Evolutionary conservation across 495 filamentous ascomycete species (phyloP).

Genomic region (Massariosphaeria phaeospora): DNA sequence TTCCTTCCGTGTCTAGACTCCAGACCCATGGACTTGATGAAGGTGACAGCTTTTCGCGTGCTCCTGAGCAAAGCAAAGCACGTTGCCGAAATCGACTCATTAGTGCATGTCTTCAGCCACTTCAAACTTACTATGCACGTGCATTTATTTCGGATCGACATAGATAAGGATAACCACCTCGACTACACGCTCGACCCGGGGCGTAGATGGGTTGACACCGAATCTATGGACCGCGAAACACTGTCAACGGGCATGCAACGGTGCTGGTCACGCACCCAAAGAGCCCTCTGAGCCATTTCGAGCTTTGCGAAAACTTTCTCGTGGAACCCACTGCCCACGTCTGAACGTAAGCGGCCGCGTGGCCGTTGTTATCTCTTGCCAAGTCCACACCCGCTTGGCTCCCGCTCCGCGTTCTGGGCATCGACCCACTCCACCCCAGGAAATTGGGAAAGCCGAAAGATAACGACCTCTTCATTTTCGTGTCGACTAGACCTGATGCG

Average conservation of each 20-base stretch:
- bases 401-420: constrained; percentile 20
- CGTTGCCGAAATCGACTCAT: constrained; percentile 9
- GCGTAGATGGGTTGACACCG: constrained; percentile 26
- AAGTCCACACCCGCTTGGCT: constrained; percentile 3
- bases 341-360: too few species aligned
- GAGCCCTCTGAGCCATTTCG: background rate
- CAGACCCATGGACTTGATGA: too few species aligned
- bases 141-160: background rate
- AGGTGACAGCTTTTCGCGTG: background rate
- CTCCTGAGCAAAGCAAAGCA: constrained; percentile 1
- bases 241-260: constrained; percentile 30
- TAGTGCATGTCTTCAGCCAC: constrained; percentile 25
- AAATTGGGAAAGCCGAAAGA: constrained; percentile 7
- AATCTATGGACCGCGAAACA: constrained; percentile 22
- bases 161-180: background rate
- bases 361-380: constrained; percentile 14
- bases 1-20: constrained; percentile 6
- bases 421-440: constrained; percentile 13
- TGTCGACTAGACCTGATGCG: constrained; percentile 1
- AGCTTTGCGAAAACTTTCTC: constrained; percentile 3
- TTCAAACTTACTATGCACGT: constrained; percentile 28
- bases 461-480: too few species aligned
- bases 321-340: constrained; percentile 5
- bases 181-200: background rate
- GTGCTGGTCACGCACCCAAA: constrained; percentile 18